Base-by-base conservation (phyloP, 2,329 filamentous ascomycete genomes). In the Mariannaea elegans region DNA sequence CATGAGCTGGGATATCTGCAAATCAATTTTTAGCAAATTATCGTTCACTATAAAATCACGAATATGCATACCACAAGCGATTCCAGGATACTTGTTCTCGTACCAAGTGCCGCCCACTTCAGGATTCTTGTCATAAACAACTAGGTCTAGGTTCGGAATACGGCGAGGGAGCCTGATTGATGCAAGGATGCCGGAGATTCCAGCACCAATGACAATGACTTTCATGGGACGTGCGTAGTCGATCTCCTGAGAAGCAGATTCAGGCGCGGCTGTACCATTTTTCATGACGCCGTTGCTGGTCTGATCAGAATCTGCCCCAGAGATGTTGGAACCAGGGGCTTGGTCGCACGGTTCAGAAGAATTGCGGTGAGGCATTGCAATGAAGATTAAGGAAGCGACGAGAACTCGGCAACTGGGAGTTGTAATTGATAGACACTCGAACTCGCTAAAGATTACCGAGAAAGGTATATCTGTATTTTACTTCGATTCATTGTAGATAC, bases 161-260 rank as follows among this genome's bases (percentile, higher is more conserved):
- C 27, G 34, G 4, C 23, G 34, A 19, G 48, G 48, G 8, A 52
- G 18, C 8, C 34, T n/a, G 18, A 52, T 52, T 2, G 14, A 12
- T 2, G 31, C 19, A 14, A 49, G 32, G 31, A 49, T 49, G 5
- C 46, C 46, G 1, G 46, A 49, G 32, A 49, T 38, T n/a, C 46
- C 46, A 14, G 46, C 46, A 14, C 46, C 46, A 24, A 49, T 49
- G 31, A 23, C 16, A 16, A 49, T 49, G 12, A 52, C 48, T 18
- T 52, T 52, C 21, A 52, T 52, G 7, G 36, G 48, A 16, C 47
- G 47, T 19, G 36, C 23, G 12, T 41, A 18, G 21, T 50, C 47
- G 18, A 47, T 47, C 27, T 47, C 45, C 27, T 47, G 45, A 21
- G 14, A 23, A 45, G 23, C 21, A 9, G 21, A 12, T 19, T 18